Evolutionary conservation across 2,329 filamentous ascomycete species (phyloP).

Genomic region (Apiospora malaysiana): DNA sequence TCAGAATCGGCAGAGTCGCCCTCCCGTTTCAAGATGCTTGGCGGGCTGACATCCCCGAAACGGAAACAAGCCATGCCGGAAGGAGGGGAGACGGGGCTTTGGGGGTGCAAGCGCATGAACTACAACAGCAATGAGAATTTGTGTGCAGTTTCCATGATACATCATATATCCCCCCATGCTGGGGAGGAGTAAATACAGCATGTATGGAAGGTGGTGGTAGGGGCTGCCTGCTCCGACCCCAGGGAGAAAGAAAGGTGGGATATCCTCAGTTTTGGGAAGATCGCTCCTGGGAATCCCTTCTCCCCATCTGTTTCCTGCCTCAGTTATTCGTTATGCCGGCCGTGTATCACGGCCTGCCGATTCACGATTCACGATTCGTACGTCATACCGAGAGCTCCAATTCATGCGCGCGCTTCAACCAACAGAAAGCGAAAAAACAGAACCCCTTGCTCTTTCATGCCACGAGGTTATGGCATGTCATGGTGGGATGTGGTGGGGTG

Average conservation of each 20-base stretch:
- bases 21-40: constrained; percentile 16
- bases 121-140: background rate
- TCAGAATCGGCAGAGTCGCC: constrained; percentile 1
- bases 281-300: background rate
- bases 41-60: background rate
- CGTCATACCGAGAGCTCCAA: background rate
- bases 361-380: background rate
- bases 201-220: background rate
- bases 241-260: background rate
- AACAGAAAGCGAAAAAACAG: constrained; percentile 20
- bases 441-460: constrained; percentile 4
- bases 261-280: background rate
- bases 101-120: background rate
- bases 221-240: background rate
- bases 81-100: background rate
- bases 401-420: background rate
- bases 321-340: background rate
- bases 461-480: constrained; percentile 15
- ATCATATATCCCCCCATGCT: background rate
- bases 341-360: background rate
- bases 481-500: constrained; percentile 10
- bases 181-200: background rate
- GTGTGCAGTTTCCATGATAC: constrained; percentile 1
- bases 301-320: background rate
- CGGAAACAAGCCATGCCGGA: constrained; percentile 14